Evolutionary conservation across 1,284 basidiomycete species (phyloP).

Genomic region (Vanrija pseudolonga): DNA sequence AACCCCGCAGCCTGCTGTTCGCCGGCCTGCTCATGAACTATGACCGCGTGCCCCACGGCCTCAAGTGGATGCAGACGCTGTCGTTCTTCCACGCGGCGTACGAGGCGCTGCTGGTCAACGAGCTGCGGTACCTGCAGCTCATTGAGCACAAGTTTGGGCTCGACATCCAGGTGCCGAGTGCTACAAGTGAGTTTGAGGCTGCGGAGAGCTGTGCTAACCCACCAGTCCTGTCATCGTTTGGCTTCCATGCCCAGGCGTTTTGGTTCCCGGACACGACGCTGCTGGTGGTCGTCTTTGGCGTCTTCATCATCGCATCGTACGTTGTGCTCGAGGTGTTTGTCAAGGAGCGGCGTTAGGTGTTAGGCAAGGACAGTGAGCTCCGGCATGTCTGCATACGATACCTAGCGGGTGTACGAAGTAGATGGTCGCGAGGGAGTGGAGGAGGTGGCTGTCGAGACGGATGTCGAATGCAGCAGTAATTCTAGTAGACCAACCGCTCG

Average conservation of each 20-base stretch:
- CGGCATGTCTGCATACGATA: too few relatives aligned
- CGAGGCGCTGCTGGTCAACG: slow-evolving; percentile 92
- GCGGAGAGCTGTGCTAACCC: not conserved
- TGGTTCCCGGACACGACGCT: slow-evolving; percentile 91
- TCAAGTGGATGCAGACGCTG: slow-evolving; percentile 81
- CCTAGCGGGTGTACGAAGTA: too few relatives aligned
- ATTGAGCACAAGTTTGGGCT: slow-evolving; percentile 91
- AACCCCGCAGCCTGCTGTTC: slow-evolving; percentile 70
- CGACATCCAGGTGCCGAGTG: slow-evolving; percentile 89
- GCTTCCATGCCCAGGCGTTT: slow-evolving; percentile 82
- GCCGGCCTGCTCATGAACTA: slow-evolving; percentile 93
- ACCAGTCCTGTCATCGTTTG: slow-evolving; percentile 73
- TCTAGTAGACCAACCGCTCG: not conserved
- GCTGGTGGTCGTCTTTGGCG: slow-evolving; percentile 74
- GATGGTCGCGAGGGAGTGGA: not conserved
- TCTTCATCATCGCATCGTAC: slow-evolving; percentile 71
- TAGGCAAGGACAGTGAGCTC: not conserved
- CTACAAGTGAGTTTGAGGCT: slow-evolving; percentile 56
- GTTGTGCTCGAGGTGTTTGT: slow-evolving; percentile 80
- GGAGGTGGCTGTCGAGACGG: not conserved
- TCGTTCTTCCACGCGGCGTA: slow-evolving; percentile 99
- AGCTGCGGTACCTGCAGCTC: slow-evolving; percentile 86
- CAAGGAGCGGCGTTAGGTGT: slow-evolving; percentile 70
- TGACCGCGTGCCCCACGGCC: slow-evolving; percentile 66
- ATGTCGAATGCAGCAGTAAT: not conserved